A percentile compares a stretch with the other conserved stretches of the same genome.
Evolutionary conservation across 768 basidiomycete genomes (phyloP).

Genomic region (Suillus weaverae): DNA sequence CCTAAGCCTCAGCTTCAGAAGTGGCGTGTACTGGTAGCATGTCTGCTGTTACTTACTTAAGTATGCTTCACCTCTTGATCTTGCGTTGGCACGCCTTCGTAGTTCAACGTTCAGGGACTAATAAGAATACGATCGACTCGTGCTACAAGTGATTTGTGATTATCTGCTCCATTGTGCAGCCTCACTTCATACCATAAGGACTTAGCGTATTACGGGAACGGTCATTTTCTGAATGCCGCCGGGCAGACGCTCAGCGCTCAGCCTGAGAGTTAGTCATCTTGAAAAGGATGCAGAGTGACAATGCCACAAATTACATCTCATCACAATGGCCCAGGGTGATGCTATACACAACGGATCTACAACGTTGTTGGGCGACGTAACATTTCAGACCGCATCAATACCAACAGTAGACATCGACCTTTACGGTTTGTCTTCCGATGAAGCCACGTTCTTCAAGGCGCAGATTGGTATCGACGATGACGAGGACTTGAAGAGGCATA

Average conservation of each 20-base stretch:
- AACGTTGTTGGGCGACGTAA: background rate
- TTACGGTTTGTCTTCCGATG: constrained; percentile 7
- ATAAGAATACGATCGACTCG: background rate
- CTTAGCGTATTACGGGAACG: background rate
- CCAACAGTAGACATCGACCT: background rate
- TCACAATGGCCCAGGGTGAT: background rate
- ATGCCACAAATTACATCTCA: background rate
- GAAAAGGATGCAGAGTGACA: background rate
- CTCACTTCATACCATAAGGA: background rate
- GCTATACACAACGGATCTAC: background rate
- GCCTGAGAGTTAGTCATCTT: background rate
- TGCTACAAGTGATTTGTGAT: background rate
- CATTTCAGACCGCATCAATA: background rate
- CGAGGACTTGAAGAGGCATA: constrained; percentile 24
- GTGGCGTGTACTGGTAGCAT: too few relatives aligned
- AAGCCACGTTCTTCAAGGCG: constrained; percentile 23
- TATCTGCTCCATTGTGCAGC: background rate
- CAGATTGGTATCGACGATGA: constrained; percentile 28
- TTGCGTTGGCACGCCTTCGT: background rate
- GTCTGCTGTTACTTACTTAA: background rate
- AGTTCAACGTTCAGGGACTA: background rate
- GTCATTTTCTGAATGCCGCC: background rate
- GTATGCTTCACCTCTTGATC: too few relatives aligned
- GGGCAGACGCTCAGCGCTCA: background rate
- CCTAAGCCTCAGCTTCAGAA: background rate